Base-by-base conservation (phyloP, 306 rosid genomes). In the Citrullus mucosospermus region DNA sequence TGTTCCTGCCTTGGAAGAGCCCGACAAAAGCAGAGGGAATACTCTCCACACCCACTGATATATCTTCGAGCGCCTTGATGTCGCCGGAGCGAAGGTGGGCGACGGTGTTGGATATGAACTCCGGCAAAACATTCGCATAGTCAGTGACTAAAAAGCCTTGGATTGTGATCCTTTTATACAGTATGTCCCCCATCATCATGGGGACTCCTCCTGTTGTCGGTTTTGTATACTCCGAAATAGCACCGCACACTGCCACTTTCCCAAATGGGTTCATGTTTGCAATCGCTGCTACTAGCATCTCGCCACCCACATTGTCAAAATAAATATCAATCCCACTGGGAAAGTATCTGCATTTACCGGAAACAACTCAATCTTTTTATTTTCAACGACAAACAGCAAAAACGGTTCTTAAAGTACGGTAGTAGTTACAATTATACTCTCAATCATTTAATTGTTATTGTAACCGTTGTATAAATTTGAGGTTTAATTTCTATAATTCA, bases 271-370 rank as follows among this genome's bases (percentile, higher is more conserved):
- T 93, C 96, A 91, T 88, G 79, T 89, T 93, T 1, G 67, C 74
- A 74, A 91, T 66, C 0, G 96, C 88, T 55, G 94, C 98, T 25
- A 87, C 90, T 22, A 85, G 81, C 88, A 89, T 91, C 71, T 87
- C 87, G 0, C 60, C 88, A 3, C 96, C 96, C 48, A 93, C 98
- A 48, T 93, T 91, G 87, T 93, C 97, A 22, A 93, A 91, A 71
- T 88, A 93, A 68, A 91, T 70, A 57, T 93, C 93, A 75, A 93
- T 91, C 69, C 97, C 97, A 20, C 84, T 83, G 0, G 92, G 94
- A 66, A 91, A 93, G 82, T 80, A 81, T 86, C 93, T 91, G 81
- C 34, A 13, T 43, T 43, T 8, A 32, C 1, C 36, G 1, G 36
- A 7, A 43, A 43, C 7, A 9, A 51, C 2, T 43, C 48, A 43